phyloP scores from a whole-genome alignment of 768 basidiomycete species.

The Naganishia vishniacii region DNA sequence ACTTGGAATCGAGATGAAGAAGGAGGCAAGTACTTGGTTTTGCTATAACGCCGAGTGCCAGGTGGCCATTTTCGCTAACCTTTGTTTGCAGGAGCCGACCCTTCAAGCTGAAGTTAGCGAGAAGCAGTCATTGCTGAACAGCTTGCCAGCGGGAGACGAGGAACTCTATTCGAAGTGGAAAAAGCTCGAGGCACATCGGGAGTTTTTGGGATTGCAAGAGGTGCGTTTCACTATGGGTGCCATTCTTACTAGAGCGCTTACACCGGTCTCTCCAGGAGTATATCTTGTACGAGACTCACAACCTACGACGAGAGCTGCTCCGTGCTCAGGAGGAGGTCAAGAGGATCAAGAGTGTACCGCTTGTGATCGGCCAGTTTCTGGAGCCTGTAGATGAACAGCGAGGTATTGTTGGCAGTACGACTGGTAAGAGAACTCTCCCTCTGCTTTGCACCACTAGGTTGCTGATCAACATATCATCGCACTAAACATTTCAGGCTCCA shows the following conservation, averaged over 20 bases:
- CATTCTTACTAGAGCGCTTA: not conserved
- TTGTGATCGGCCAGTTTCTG: constrained; percentile 98
- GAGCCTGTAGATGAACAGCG: constrained; percentile 98
- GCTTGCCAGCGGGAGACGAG: constrained; percentile 67
- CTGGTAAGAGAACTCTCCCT: constrained; percentile 48
- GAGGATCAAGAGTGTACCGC: constrained; percentile 94
- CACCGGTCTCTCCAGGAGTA: constrained; percentile 63
- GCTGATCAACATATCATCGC: no score
- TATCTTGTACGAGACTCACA: constrained; percentile 97
- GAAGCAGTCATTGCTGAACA: constrained; percentile 78
- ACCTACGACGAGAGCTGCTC: constrained; percentile 93
- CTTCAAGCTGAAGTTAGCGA: constrained; percentile 82
- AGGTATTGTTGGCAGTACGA: constrained; percentile 94
- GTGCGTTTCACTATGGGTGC: constrained; percentile 30
- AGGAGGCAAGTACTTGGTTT: constrained; percentile 58
- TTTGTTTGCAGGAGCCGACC: constrained; percentile 67
- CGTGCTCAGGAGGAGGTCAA: constrained; percentile 99
- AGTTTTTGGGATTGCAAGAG: constrained; percentile 66
- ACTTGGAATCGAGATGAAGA: constrained; percentile 76
- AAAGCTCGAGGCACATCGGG: constrained; percentile 86
- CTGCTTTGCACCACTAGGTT: not conserved
- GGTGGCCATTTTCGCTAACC: not conserved
- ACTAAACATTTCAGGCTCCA: constrained; percentile 79
- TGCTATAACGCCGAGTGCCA: not conserved
- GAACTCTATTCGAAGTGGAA: constrained; percentile 97